Conservation (phyloP, 352 stramenopile genomes). For the Globisporangium emineosum region DNA sequence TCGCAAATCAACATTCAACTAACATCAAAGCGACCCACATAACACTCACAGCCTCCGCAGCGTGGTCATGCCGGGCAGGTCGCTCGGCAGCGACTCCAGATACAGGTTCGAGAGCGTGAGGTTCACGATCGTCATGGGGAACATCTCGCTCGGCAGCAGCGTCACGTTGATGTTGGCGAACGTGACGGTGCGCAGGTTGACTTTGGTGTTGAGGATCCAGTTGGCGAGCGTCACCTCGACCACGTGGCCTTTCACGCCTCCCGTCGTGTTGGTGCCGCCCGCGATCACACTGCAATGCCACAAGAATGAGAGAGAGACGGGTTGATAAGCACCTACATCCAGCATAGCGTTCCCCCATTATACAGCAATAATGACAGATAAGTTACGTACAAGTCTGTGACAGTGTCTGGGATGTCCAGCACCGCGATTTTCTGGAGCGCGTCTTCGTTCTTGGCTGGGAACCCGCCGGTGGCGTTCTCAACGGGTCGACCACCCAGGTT, state of each 20-base stretch:
- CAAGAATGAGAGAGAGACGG: background rate
- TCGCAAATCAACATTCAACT: background rate
- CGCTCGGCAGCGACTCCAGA: conserved; percentile 7
- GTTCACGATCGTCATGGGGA: conserved; percentile 12
- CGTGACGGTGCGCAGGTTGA: conserved; percentile 12
- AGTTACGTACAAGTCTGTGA: conserved; percentile 9
- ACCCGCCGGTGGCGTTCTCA: conserved; percentile 12
- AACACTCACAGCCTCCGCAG: conserved; percentile 14
- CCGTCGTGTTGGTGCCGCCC: conserved; percentile 13
- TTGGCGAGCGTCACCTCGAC: conserved; percentile 10
- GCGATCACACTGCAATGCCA: conserved; percentile 3
- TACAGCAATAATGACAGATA: background rate
- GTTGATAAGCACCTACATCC: background rate
- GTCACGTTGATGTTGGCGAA: conserved; percentile 17
- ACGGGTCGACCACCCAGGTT: conserved; percentile 3
- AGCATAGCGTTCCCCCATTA: background rate
- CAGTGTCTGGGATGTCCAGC: conserved; percentile 8
- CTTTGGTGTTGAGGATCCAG: conserved; percentile 15
- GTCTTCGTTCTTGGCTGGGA: conserved; percentile 18
- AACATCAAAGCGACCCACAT: too few species aligned
- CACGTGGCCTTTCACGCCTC: conserved; percentile 11
- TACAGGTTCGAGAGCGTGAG: conserved; percentile 15
- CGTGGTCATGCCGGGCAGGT: conserved; percentile 6
- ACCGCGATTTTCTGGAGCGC: conserved; percentile 11
- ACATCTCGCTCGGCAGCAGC: conserved; percentile 15